These are phyloP conservation scores for Aspergillus hancockii DNA, from an alignment of 495 filamentous ascomycete genomes.

Conservation along the genomic window DNA sequence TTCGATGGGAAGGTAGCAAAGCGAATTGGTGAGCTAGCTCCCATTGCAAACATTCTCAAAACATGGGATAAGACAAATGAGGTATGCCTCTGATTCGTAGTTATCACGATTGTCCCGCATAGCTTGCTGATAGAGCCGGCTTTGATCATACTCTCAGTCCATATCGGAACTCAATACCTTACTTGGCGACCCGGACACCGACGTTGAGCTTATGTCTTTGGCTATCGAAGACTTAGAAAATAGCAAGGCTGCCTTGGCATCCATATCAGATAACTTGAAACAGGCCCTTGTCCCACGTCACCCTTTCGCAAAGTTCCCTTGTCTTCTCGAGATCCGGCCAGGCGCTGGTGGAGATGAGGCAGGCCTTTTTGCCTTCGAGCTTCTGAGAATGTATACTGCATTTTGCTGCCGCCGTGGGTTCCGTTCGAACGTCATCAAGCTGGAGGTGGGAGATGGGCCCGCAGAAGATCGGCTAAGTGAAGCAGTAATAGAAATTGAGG, in stretches of 20 bases:
- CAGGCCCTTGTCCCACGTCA: slow-evolving; percentile 80
- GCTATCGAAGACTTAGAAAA: slow-evolving; percentile 74
- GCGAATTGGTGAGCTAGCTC: slow-evolving; percentile 71
- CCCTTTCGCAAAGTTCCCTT: slow-evolving; percentile 91
- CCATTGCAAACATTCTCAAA: slow-evolving; percentile 66
- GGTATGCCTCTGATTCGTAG: slow-evolving; percentile 23
- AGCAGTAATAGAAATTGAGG: slow-evolving; percentile 83
- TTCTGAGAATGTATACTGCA: slow-evolving; percentile 84
- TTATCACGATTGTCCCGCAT: neutral
- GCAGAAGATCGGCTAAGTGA: slow-evolving; percentile 68
- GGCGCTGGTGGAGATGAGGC: slow-evolving; percentile 94
- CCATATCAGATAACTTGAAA: slow-evolving; percentile 65
- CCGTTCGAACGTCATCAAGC: slow-evolving; percentile 57
- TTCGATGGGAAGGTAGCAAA: slow-evolving; percentile 77
- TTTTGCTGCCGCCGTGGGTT: slow-evolving; percentile 70
- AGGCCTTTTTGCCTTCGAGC: slow-evolving; percentile 80
- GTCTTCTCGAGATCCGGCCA: slow-evolving; percentile 86
- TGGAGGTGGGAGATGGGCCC: slow-evolving; percentile 56
- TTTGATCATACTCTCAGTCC: slow-evolving; percentile 39
- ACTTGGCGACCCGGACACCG: slow-evolving; percentile 58
- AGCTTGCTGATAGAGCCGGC: slow-evolving; percentile 10
- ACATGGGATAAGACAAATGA: slow-evolving; percentile 58
- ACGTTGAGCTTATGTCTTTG: slow-evolving; percentile 63
- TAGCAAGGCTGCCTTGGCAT: slow-evolving; percentile 59
- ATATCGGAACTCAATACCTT: slow-evolving; percentile 59